phyloP scores from a whole-genome alignment of 148 eudicot species.

The Persicaria tinctoria region DNA sequence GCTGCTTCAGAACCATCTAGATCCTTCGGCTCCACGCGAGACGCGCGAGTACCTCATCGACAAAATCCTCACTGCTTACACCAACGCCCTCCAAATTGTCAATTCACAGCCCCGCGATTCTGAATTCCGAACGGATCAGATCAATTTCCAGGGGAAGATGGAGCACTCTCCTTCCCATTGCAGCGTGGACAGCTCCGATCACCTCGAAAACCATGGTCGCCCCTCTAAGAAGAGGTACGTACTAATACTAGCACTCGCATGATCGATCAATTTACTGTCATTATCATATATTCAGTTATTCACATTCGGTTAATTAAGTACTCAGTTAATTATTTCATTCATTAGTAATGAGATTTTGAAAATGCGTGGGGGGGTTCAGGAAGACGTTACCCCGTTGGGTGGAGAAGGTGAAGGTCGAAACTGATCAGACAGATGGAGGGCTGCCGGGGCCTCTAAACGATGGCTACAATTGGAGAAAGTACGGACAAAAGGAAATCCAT shows the following conservation, averaged over 20 bases:
- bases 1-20: slow-evolving; percentile 34
- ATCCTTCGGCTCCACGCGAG: slow-evolving; percentile 12
- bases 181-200: neutral
- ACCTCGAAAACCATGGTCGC: neutral
- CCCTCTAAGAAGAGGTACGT: slow-evolving; percentile 42
- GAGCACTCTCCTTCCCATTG: neutral
- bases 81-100: neutral
- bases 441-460: slow-evolving; percentile 35
- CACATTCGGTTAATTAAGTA: too few species aligned
- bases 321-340: too few species aligned
- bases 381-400: slow-evolving; percentile 14
- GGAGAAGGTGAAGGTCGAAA: slow-evolving; percentile 20
- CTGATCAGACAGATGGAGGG: slow-evolving; percentile 18
- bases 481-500: slow-evolving; percentile 43
- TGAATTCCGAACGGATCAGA: neutral
- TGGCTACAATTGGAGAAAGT: slow-evolving; percentile 44
- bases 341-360: too few species aligned
- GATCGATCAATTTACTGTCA: neutral
- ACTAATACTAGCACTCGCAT: too few species aligned
- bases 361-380: slow-evolving; percentile 3
- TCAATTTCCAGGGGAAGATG: neutral
- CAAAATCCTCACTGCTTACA: slow-evolving; percentile 31
- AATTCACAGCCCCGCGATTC: neutral
- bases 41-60: slow-evolving; percentile 28
- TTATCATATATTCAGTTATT: neutral